A percentile compares a stretch with the other conserved stretches of the same genome.
phyloP scores from a whole-genome alignment of 2,329 filamentous ascomycete species.

The Cercospora sesami region DNA sequence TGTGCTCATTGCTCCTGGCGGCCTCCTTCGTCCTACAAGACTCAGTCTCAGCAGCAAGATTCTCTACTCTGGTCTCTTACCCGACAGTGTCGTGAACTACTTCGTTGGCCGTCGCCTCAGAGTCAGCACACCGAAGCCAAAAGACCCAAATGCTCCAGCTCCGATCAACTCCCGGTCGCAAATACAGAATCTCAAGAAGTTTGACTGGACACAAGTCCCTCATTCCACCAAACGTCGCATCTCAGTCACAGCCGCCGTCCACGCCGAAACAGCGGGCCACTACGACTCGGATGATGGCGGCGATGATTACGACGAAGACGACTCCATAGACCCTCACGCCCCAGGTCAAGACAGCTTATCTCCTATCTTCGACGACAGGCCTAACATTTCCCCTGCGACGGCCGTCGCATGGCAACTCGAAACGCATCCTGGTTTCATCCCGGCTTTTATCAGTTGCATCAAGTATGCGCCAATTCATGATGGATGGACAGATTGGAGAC shows the following conservation, averaged over 20 bases:
- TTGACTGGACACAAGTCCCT: slow-evolving; percentile 14
- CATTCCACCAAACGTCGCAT: slow-evolving; percentile 9
- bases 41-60: slow-evolving; percentile 62
- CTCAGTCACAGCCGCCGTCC: slow-evolving; percentile 7
- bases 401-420: slow-evolving; percentile 70
- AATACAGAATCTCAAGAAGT: slow-evolving; percentile 10
- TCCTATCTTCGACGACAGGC: slow-evolving; percentile 53
- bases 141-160: not conserved
- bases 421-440: slow-evolving; percentile 66
- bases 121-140: slow-evolving; percentile 23
- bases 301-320: slow-evolving; percentile 16
- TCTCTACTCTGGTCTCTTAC: slow-evolving; percentile 64
- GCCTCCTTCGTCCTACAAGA: slow-evolving; percentile 67
- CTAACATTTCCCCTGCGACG: slow-evolving; percentile 58
- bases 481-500: slow-evolving; percentile 62
- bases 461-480: slow-evolving; percentile 68
- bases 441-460: slow-evolving; percentile 70
- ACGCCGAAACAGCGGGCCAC: not conserved
- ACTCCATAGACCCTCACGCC: slow-evolving; percentile 25
- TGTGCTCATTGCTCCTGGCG: slow-evolving; percentile 75
- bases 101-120: slow-evolving; percentile 46
- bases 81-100: slow-evolving; percentile 56
- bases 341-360: slow-evolving; percentile 28
- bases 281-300: not conserved
- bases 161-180: not conserved